Conservation (phyloP, 2,329 filamentous ascomycete genomes). For the Fusarium buharicum region DNA sequence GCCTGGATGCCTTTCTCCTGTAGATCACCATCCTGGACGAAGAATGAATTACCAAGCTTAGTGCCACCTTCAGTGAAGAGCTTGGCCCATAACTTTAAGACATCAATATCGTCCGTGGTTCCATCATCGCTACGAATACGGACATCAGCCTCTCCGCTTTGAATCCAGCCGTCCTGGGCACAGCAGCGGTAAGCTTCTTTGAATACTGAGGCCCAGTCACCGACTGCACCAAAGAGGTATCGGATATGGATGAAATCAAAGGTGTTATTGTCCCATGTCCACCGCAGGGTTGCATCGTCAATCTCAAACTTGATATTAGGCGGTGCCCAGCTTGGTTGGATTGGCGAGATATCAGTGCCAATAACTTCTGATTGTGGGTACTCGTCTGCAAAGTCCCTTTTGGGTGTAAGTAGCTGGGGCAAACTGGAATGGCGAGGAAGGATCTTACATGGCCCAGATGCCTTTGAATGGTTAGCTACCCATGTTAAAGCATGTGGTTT, state of each 20-base stretch:
- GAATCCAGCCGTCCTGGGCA: conserved; percentile 30
- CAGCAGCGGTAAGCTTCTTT: conserved; percentile 37
- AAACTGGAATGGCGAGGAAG: rapidly evolving
- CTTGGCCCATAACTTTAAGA: conserved; percentile 25
- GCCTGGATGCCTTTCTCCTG: conserved; percentile 30
- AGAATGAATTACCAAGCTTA: conserved; percentile 26
- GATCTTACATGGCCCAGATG: conserved; percentile 41
- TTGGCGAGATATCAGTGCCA: conserved; percentile 38
- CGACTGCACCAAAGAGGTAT: conserved; percentile 39
- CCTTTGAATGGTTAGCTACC: conserved; percentile 10
- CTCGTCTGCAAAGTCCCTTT: conserved; percentile 38
- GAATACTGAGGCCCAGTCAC: conserved; percentile 25
- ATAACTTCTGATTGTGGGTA: conserved; percentile 35
- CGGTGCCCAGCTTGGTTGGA: conserved; percentile 38
- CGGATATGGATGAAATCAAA: conserved; percentile 41
- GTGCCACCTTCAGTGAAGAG: conserved; percentile 34
- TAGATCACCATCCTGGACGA: conserved; percentile 19
- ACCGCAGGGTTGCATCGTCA: conserved; percentile 34
- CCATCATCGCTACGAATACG: conserved; percentile 38
- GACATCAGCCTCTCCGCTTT: conserved; percentile 36
- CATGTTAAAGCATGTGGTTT: neutral
- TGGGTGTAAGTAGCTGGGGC: neutral
- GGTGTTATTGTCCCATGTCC: conserved; percentile 33
- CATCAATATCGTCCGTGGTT: conserved; percentile 27
- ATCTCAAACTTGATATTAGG: conserved; percentile 40